A percentile compares a stretch with the other conserved stretches of the same genome.
These are phyloP conservation scores for Leptographium wingfieldii DNA, from an alignment of 2,329 filamentous ascomycete species.

Conservation along the genomic window DNA sequence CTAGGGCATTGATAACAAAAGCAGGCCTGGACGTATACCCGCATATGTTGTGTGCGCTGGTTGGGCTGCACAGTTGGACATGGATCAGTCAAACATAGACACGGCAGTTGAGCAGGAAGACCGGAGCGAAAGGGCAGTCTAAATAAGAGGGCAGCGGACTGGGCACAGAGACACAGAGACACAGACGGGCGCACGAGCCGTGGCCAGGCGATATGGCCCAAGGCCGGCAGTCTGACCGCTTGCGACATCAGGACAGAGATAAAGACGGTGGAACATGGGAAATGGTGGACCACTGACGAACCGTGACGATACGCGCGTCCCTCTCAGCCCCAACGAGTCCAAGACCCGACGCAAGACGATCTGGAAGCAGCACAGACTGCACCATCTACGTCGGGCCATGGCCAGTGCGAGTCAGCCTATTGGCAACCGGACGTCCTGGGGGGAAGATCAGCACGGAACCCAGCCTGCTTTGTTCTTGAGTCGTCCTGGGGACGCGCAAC, in stretches of 20 bases:
- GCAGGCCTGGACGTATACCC: too few species aligned
- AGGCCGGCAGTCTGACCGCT: background rate
- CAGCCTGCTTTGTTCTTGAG: background rate
- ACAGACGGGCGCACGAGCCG: background rate
- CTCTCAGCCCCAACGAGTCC: background rate
- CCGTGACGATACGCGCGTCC: background rate
- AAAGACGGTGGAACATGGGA: background rate
- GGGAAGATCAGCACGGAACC: background rate
- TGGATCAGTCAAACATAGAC: background rate
- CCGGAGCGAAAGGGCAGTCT: background rate
- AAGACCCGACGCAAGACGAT: background rate
- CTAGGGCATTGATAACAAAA: background rate
- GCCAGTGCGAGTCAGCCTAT: background rate
- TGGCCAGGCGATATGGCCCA: background rate
- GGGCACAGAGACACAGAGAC: background rate
- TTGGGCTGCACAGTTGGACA: background rate
- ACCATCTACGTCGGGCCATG: background rate
- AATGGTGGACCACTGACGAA: background rate
- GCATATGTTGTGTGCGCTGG: too few species aligned
- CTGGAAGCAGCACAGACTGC: background rate
- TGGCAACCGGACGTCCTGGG: background rate
- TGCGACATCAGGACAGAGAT: background rate
- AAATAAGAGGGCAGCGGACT: background rate
- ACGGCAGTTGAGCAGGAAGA: background rate
- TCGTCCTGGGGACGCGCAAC: background rate